These are phyloP conservation scores for Scheffersomyces segobiensis DNA, from an alignment of 1,139 yeast species.

Conservation along the genomic window DNA sequence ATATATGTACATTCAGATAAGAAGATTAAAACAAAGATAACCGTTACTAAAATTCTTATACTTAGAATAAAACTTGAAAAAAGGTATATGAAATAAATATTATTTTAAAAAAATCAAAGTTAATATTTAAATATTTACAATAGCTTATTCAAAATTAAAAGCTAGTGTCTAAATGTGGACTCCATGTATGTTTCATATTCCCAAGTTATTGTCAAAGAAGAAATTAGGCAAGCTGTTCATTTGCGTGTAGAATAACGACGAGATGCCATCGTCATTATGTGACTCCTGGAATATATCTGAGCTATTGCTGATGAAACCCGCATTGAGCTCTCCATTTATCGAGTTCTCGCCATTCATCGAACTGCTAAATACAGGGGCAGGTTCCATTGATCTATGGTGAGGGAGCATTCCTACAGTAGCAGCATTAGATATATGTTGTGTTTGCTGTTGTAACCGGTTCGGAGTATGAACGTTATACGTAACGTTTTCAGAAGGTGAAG, in stretches of 20 bases:
- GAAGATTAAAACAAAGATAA: too few relatives aligned
- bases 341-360: not conserved
- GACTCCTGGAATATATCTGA: not conserved
- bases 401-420: not conserved
- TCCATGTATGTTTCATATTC: conserved; percentile 9
- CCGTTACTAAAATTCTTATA: too few relatives aligned
- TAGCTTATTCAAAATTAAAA: too few relatives aligned
- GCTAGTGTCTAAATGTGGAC: not conserved
- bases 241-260: conserved; percentile 18
- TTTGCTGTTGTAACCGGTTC: not conserved
- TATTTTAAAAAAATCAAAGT: too few relatives aligned
- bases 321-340: not conserved
- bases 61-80: too few relatives aligned
- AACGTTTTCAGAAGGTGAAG: not conserved
- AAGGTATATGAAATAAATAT: too few relatives aligned
- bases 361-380: not conserved
- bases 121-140: too few relatives aligned
- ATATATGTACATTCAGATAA: too few relatives aligned
- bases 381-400: not conserved
- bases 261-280: conserved; percentile 16
- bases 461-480: not conserved
- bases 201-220: conserved; percentile 39
- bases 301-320: conserved; percentile 11
- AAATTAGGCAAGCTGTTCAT: conserved; percentile 35
- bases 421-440: not conserved